Conservation (phyloP, 2,329 filamentous ascomycete genomes). For the Penicillium olsonii region DNA sequence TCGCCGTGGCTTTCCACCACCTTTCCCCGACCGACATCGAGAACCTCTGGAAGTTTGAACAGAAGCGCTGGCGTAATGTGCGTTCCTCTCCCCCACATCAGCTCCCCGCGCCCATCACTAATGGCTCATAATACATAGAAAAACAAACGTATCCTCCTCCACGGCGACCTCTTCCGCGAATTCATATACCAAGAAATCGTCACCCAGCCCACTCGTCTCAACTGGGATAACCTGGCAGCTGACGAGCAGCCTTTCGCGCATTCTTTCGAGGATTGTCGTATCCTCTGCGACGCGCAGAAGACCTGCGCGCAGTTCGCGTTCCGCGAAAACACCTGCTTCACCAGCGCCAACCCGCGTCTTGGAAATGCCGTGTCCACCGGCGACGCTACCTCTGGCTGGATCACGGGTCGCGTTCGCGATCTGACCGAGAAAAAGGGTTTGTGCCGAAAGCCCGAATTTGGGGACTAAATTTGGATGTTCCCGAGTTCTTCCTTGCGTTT, state of each 20-base stretch:
- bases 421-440: conserved; percentile 30
- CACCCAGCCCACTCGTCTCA: conserved; percentile 22
- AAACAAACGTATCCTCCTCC: conserved; percentile 33
- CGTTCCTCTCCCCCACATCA: conserved; percentile 23
- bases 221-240: conserved; percentile 40
- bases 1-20: conserved; percentile 53
- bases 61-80: conserved; percentile 63
- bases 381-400: conserved; percentile 35
- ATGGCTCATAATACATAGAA: conserved; percentile 15
- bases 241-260: conserved; percentile 31
- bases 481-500: neutral
- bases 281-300: conserved; percentile 27
- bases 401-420: conserved; percentile 29
- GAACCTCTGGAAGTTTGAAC: conserved; percentile 50
- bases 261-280: conserved; percentile 34
- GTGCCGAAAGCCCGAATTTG: conserved; percentile 32
- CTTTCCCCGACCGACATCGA: conserved; percentile 46
- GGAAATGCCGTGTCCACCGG: conserved; percentile 21
- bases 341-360: conserved; percentile 31
- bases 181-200: conserved; percentile 36
- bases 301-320: conserved; percentile 36
- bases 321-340: conserved; percentile 33
- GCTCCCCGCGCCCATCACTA: neutral
- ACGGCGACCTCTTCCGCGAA: conserved; percentile 41
- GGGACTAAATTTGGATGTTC: conserved; percentile 8